These are phyloP conservation scores for Saccharomycopsis sp. DNA, from an alignment of 805 yeast genomes.

Conservation along the genomic window DNA sequence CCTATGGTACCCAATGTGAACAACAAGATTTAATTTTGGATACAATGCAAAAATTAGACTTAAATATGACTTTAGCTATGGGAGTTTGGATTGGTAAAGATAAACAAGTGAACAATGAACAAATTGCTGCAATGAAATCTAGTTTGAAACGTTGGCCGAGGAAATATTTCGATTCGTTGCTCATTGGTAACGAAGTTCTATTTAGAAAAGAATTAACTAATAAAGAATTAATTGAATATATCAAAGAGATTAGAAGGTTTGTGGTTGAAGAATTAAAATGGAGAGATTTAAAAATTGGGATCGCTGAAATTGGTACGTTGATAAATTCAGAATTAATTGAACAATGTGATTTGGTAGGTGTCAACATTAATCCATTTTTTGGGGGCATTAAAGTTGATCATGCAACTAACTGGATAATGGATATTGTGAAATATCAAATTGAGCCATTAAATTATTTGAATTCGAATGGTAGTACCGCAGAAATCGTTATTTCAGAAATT, in stretches of 20 bases:
- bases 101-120: slow-evolving; percentile 37
- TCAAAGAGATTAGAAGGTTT: slow-evolving; percentile 35
- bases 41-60: slow-evolving; percentile 41
- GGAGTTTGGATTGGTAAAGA: slow-evolving; percentile 58
- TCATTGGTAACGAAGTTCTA: slow-evolving; percentile 58
- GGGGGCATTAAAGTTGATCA: slow-evolving; percentile 44
- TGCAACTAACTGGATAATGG: slow-evolving; percentile 48
- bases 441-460: slow-evolving; percentile 30
- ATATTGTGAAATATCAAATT: slow-evolving; percentile 38
- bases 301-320: slow-evolving; percentile 50
- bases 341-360: slow-evolving; percentile 51
- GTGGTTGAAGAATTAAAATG: slow-evolving; percentile 28
- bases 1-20: slow-evolving; percentile 56
- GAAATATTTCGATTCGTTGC: slow-evolving; percentile 41
- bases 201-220: slow-evolving; percentile 43
- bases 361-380: slow-evolving; percentile 63
- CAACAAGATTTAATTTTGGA: slow-evolving; percentile 47
- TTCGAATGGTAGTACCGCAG: slow-evolving; percentile 24
- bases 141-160: slow-evolving; percentile 39
- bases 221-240: slow-evolving; percentile 34
- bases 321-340: slow-evolving; percentile 34
- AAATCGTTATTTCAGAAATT: slow-evolving; percentile 48
- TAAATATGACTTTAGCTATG: slow-evolving; percentile 50
- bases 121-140: slow-evolving; percentile 39
- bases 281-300: slow-evolving; percentile 45